phyloP scores from a whole-genome alignment of 192 early-diverging fungal species.

The Backusella mclennaniae region DNA sequence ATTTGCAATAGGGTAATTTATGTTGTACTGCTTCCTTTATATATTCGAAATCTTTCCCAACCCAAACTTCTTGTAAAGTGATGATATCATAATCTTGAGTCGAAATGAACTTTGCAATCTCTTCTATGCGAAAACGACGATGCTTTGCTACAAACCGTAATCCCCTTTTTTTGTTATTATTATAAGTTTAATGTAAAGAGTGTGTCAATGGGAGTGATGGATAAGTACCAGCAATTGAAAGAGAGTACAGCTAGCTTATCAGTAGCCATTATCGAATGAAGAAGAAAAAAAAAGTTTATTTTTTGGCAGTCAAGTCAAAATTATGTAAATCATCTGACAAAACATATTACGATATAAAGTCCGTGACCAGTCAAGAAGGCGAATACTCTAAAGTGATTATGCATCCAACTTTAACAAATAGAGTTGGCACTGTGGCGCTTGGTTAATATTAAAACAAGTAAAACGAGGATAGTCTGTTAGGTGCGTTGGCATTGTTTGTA shows the following conservation, averaged over 20 bases:
- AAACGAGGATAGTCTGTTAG: too few relatives aligned
- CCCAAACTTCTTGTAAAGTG: slow-evolving; percentile 50
- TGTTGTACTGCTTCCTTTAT: slow-evolving; percentile 22
- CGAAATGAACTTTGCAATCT: slow-evolving; percentile 47
- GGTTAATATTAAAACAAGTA: too few relatives aligned
- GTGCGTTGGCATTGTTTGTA: too few relatives aligned
- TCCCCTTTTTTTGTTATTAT: slow-evolving; percentile 33
- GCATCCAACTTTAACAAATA: too few relatives aligned
- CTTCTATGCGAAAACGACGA: slow-evolving; percentile 39
- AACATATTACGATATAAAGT: background rate
- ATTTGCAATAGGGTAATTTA: slow-evolving; percentile 33
- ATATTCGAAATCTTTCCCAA: slow-evolving; percentile 36
- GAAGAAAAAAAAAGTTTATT: background rate
- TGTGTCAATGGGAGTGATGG: background rate
- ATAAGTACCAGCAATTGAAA: slow-evolving; percentile 52
- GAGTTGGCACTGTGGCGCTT: too few relatives aligned
- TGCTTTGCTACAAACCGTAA: slow-evolving; percentile 46
- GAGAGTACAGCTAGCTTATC: slow-evolving; percentile 40
- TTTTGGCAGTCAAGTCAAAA: background rate
- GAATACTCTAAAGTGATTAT: too few relatives aligned
- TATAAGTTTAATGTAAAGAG: background rate
- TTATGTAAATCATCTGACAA: background rate
- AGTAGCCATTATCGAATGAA: background rate
- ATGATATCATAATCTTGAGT: slow-evolving; percentile 37
- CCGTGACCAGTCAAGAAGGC: background rate